Evolutionary conservation across 2,329 filamentous ascomycete genomes (phyloP).

Genomic region (Neofusicoccum sp.): DNA sequence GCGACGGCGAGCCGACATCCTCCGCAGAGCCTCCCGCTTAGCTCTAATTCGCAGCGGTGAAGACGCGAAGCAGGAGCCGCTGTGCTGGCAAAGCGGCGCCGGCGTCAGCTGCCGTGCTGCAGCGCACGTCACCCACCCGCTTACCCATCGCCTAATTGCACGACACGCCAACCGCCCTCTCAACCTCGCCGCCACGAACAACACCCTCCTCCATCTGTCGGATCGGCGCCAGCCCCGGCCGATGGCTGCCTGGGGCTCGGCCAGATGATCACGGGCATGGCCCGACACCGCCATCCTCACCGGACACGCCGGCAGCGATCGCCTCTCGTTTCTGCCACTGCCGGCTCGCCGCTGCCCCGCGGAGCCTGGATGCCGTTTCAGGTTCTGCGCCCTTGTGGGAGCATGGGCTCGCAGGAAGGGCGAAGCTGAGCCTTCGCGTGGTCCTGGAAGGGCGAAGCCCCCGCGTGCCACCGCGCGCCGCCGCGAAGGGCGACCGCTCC

Average conservation of each 20-base stretch:
- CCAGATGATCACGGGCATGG: conserved; percentile 1
- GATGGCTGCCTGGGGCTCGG: background rate
- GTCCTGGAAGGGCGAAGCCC: background rate
- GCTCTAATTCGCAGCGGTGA: no score
- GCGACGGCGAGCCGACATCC: no score
- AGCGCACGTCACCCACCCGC: background rate
- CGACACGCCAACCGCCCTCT: background rate
- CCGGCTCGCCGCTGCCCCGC: background rate
- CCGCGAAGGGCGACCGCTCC: background rate
- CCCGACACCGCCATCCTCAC: background rate
- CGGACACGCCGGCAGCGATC: background rate
- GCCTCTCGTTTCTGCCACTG: background rate
- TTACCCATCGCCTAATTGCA: background rate
- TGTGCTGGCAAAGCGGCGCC: no score
- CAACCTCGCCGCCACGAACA: background rate
- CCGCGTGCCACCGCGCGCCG: background rate
- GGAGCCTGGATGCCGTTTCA: background rate
- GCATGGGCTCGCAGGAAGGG: background rate
- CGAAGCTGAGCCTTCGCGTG: background rate
- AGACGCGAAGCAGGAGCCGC: no score
- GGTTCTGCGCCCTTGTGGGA: background rate
- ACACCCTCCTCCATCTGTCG: background rate
- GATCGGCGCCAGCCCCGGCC: background rate
- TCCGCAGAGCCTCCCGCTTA: no score
- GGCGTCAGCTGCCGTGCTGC: no score